Percentiles rank a stretch among this genome's conserved stretches.
Conservation (phyloP, 2,329 filamentous ascomycete species). For the Stagonosporopsis chrysanthemi region DNA sequence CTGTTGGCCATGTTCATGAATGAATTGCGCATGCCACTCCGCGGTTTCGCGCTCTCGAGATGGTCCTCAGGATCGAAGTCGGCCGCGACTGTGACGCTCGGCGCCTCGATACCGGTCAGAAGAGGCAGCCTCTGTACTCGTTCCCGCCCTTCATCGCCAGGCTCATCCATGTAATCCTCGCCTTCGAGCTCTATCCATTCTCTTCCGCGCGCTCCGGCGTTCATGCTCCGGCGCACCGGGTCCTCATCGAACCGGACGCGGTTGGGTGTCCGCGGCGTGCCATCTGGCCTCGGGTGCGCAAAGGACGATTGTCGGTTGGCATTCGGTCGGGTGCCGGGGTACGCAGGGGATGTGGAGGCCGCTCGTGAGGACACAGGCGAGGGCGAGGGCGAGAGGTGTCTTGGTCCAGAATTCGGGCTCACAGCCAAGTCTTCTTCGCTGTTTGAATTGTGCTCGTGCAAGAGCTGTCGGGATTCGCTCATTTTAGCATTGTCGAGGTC, state of each 20-base stretch:
- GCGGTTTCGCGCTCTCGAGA: slow-evolving; percentile 72
- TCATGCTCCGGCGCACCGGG: slow-evolving; percentile 43
- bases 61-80: slow-evolving; percentile 66
- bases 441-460: slow-evolving; percentile 44
- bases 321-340: slow-evolving; percentile 35
- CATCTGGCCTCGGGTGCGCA: slow-evolving; percentile 55
- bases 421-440: slow-evolving; percentile 40
- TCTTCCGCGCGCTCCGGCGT: slow-evolving; percentile 39
- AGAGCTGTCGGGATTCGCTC: slow-evolving; percentile 50
- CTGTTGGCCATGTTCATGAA: slow-evolving; percentile 99
- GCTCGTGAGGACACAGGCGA: slow-evolving; percentile 40
- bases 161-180: slow-evolving; percentile 65
- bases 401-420: slow-evolving; percentile 24
- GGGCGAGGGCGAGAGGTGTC: slow-evolving; percentile 39
- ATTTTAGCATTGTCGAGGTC: slow-evolving; percentile 46
- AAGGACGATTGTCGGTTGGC: slow-evolving; percentile 53
- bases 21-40: slow-evolving; percentile 83
- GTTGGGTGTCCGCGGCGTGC: slow-evolving; percentile 70
- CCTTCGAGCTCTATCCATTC: slow-evolving; percentile 63
- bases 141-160: slow-evolving; percentile 48
- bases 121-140: slow-evolving; percentile 69
- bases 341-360: slow-evolving; percentile 40
- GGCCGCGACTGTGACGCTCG: slow-evolving; percentile 74
- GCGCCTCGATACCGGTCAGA: slow-evolving; percentile 83
- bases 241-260: slow-evolving; percentile 74